phyloP scores from a whole-genome alignment of 257 asterid genomes.

The Paulownia fortunei region DNA sequence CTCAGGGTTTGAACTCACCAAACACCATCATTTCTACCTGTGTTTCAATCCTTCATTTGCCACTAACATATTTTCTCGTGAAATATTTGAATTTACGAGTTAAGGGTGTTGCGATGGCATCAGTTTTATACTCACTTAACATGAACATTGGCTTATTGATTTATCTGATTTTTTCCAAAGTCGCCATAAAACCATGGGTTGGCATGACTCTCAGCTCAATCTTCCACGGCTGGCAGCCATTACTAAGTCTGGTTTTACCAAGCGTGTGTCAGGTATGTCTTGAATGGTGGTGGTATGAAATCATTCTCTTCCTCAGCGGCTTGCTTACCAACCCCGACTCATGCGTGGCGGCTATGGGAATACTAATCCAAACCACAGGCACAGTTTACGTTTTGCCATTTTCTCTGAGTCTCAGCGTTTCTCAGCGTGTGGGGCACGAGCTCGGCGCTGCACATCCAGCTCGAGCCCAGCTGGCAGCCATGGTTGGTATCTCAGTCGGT shows the following conservation, averaged over 20 bases:
- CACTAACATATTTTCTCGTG: conserved; percentile 66
- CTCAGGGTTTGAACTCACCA: conserved; percentile 70
- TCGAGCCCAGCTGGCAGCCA: conserved; percentile 60
- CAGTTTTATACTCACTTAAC: conserved; percentile 60
- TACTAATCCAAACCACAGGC: conserved; percentile 77
- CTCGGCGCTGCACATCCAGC: conserved; percentile 69
- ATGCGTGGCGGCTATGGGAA: conserved; percentile 81
- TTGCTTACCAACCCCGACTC: conserved; percentile 62
- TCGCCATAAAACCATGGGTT: conserved; percentile 74
- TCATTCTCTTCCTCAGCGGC: conserved; percentile 70
- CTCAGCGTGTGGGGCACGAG: conserved; percentile 81
- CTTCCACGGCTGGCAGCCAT: conserved; percentile 66
- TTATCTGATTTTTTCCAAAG: conserved; percentile 55
- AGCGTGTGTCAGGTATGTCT: conserved; percentile 70
- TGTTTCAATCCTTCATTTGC: conserved; percentile 61
- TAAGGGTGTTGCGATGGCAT: conserved; percentile 70
- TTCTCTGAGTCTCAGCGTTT: conserved; percentile 60
- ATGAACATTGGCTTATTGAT: conserved; percentile 62
- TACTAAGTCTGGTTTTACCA: conserved; percentile 63
- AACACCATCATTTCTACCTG: conserved; percentile 65
- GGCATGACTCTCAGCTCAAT: conserved; percentile 49
- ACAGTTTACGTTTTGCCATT: conserved; percentile 68
- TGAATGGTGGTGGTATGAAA: conserved; percentile 95
- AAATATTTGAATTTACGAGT: conserved; percentile 56
- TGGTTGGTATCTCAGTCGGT: conserved; percentile 48